Evolutionary conservation across 306 rosid species (phyloP).

Genomic region (Ceratonia siliqua): DNA sequence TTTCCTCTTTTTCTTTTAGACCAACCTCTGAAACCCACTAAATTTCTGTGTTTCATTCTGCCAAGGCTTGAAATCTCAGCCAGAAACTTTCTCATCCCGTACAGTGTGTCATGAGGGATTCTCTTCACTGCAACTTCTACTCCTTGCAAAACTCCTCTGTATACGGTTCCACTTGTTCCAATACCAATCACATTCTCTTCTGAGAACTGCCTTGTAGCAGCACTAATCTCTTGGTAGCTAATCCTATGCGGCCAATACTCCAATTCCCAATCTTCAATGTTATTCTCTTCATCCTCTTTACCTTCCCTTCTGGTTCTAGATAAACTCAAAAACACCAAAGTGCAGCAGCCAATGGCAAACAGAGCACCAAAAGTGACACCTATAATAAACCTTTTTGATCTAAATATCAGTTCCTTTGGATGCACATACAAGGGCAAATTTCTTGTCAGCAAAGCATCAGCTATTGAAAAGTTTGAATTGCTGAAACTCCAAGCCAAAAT

Average conservation of each 20-base stretch:
- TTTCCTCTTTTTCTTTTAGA: conserved; percentile 61
- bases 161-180: conserved; percentile 70
- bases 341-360: conserved; percentile 33
- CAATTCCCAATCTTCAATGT: conserved; percentile 51
- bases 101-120: conserved; percentile 43
- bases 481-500: conserved; percentile 76
- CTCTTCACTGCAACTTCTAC: conserved; percentile 63
- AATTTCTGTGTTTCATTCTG: conserved; percentile 70
- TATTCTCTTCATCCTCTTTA: conserved; percentile 24
- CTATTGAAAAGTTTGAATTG: conserved; percentile 62
- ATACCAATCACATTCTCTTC: conserved; percentile 64
- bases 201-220: conserved; percentile 58
- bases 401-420: conserved; percentile 23
- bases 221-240: conserved; percentile 51
- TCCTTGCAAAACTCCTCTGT: conserved; percentile 62
- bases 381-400: conserved; percentile 45
- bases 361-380: conserved; percentile 43
- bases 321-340: conserved; percentile 24
- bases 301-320: conserved; percentile 38
- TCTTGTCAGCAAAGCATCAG: conserved; percentile 55
- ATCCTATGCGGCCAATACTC: conserved; percentile 81
- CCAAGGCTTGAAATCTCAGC: conserved; percentile 84
- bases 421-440: conserved; percentile 58
- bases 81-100: conserved; percentile 65
- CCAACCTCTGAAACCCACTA: conserved; percentile 80